Conservation (phyloP, 2,329 filamentous ascomycete species). For the Chaetomium sp. region DNA sequence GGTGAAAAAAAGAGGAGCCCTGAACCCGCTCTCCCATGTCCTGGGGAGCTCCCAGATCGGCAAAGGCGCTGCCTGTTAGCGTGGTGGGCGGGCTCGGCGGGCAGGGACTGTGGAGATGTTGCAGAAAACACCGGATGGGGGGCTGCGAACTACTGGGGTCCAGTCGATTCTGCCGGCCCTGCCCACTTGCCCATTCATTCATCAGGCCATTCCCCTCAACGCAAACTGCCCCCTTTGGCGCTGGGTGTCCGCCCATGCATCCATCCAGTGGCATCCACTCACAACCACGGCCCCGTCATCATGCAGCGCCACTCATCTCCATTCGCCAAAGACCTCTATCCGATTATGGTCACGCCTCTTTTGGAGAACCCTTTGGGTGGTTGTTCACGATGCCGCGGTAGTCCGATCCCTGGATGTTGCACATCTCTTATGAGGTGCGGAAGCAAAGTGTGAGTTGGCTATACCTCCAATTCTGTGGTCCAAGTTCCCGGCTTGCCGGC, state of each 20-base stretch:
- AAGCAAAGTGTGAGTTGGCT: too few species aligned
- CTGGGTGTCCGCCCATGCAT: too few species aligned
- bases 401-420: too few species aligned
- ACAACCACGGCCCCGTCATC: neutral
- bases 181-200: neutral
- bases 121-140: neutral
- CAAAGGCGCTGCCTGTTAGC: conserved; percentile 10
- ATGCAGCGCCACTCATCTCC: neutral
- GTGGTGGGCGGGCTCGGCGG: conserved; percentile 3
- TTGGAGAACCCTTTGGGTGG: neutral
- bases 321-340: neutral
- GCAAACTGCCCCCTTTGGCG: too few species aligned
- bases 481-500: too few species aligned
- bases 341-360: conserved; percentile 7
- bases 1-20: conserved; percentile 16
- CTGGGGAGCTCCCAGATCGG: conserved; percentile 8
- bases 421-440: too few species aligned
- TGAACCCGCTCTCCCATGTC: conserved; percentile 4
- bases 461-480: too few species aligned
- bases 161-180: too few species aligned
- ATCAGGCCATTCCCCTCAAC: too few species aligned
- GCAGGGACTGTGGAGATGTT: neutral
- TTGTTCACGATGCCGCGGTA: too few species aligned
- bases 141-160: too few species aligned
- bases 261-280: neutral